Evolutionary conservation across 768 basidiomycete genomes (phyloP).

Genomic region (Clitopilus passeckerianus): DNA sequence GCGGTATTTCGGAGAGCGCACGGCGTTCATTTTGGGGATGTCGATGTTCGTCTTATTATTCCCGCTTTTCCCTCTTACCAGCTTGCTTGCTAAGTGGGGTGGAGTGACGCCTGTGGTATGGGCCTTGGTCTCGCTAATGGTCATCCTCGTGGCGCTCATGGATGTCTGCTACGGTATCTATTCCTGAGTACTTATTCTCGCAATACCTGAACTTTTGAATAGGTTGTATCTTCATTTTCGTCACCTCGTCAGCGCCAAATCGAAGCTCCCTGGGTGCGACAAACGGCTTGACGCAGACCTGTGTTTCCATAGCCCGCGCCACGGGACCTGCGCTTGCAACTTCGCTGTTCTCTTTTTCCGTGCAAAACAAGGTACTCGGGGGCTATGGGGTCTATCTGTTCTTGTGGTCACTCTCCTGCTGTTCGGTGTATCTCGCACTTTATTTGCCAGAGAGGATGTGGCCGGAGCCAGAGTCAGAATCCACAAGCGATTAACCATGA

Average conservation of each 20-base stretch:
- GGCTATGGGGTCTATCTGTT: conserved; percentile 29
- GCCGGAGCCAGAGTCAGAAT: no score
- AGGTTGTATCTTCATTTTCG: conserved; percentile 48
- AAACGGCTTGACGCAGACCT: conserved; percentile 37
- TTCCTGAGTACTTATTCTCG: no score
- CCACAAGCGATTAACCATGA: no score
- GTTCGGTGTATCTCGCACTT: conserved; percentile 24
- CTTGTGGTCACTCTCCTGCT: conserved; percentile 1
- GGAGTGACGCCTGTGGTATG: no score
- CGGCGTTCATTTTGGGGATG: conserved; percentile 35
- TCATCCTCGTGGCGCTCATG: no score
- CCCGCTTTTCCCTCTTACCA: no score
- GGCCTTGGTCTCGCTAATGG: no score
- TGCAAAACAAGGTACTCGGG: conserved; percentile 26
- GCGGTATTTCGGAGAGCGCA: conserved; percentile 40
- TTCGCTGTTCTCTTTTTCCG: conserved; percentile 31
- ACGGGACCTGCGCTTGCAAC: conserved; percentile 25
- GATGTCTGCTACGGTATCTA: no score
- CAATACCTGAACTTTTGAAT: no score
- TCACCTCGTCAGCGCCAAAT: conserved; percentile 43
- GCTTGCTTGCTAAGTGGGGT: no score
- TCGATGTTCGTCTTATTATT: no score
- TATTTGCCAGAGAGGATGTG: neutral
- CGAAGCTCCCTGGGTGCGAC: conserved; percentile 40
- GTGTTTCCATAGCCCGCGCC: conserved; percentile 22